Evolutionary conservation across 2,329 filamentous ascomycete species (phyloP).

Genomic region (Pyricularia pennisetigena): DNA sequence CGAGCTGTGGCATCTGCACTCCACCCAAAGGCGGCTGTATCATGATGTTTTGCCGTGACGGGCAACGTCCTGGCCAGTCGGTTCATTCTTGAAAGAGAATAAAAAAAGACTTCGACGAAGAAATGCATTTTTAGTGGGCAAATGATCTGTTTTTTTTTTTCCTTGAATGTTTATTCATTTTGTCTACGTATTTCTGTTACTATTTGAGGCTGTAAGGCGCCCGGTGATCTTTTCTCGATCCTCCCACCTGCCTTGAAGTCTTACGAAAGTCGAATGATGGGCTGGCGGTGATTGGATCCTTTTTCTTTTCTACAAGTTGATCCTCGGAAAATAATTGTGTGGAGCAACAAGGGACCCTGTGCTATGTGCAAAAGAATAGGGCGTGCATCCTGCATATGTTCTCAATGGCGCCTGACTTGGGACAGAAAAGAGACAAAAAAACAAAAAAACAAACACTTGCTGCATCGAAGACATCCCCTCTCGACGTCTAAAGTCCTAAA

Average conservation of each 20-base stretch:
- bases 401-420: too few relatives aligned
- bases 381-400: background rate
- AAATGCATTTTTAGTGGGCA: background rate
- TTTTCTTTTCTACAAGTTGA: background rate
- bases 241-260: background rate
- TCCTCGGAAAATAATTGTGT: background rate
- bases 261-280: background rate
- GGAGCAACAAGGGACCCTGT: background rate
- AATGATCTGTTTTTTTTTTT: background rate
- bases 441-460: too few relatives aligned
- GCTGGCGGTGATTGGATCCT: background rate
- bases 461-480: background rate
- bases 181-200: background rate
- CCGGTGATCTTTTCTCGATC: background rate
- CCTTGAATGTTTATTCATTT: background rate
- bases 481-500: background rate
- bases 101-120: background rate
- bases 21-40: constrained; percentile 11
- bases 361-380: background rate
- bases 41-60: constrained; percentile 9
- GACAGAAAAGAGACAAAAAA: too few relatives aligned
- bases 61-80: background rate
- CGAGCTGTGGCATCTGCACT: constrained; percentile 15
- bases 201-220: background rate
- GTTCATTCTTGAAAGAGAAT: background rate